Base-by-base conservation (phyloP, 495 filamentous ascomycete species). In the Penicillium chermesinum region DNA sequence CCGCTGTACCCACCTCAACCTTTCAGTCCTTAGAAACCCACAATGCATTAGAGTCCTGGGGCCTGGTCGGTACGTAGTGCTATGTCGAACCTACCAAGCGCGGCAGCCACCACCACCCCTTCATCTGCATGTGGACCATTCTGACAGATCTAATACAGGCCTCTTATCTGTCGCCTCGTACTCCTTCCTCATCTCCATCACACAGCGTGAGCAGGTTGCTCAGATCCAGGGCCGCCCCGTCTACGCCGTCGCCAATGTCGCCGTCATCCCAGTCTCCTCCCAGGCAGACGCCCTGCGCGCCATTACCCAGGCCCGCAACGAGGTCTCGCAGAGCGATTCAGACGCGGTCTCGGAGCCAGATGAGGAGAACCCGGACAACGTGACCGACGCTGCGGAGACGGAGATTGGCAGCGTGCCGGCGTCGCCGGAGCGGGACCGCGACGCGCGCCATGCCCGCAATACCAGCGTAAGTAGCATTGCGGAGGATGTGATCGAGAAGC, bases 171-270 rank as follows among this genome's bases (percentile, higher is more conserved):
- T 87, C 54, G 89, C 81, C 41, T 84, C 72, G 38, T 81, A 75
- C 41, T 86, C 83, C 47, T 96, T 88, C 69, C 80, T 98, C 12
- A 79, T 98, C 42, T 81, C 85, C 17, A 89, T 96, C 50, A 88
- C 84, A 7, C 73, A 83, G 44, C 85, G 91, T 32, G 75, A 91
- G 53, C 88, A 96, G 63, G 91, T 97, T 40, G 93, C 93, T 1
- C 81, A 88, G 49, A 82, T 96, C 41, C 81, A 81, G 44, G 88
- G 87, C 13, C 81, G 81, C 38, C 86, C 91, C 2, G 72, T 96
- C 44, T 96, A 95, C 62, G 81, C 87, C 35, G 76, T 95, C 38
- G 88, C 83, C 45, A 87, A 90, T 52, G 84, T 98, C 22, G 84
- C 89, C 1, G 72, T 98, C 18, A 95, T 94, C 15, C 93, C 93